Evolutionary conservation across 257 asterid species (phyloP).

Genomic region (Penstemon barbatus): DNA sequence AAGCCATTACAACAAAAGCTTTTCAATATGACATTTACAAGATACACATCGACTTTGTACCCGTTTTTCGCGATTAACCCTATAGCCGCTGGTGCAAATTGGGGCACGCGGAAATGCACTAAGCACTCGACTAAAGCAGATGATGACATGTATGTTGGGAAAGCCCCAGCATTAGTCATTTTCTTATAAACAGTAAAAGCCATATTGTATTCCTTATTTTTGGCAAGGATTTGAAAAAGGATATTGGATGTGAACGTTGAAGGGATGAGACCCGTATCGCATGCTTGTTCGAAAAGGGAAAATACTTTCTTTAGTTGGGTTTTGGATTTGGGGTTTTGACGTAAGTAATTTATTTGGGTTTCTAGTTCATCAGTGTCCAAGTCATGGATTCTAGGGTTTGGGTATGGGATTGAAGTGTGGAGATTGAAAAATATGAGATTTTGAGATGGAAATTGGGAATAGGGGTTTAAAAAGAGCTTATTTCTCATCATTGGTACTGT

Average conservation of each 20-base stretch:
- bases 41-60: conserved; percentile 39
- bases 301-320: conserved; percentile 36
- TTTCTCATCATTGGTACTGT: conserved; percentile 23
- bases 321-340: conserved; percentile 36
- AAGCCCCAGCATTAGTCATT: conserved; percentile 38
- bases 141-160: conserved; percentile 46
- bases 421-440: conserved; percentile 22
- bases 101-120: conserved; percentile 43
- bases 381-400: conserved; percentile 23
- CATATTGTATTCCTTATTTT: conserved; percentile 49
- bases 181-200: conserved; percentile 43
- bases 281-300: conserved; percentile 38
- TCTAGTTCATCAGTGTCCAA: conserved; percentile 33
- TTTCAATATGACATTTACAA: conserved; percentile 56
- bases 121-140: conserved; percentile 55
- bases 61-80: conserved; percentile 62
- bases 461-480: conserved; percentile 25
- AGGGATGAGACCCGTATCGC: conserved; percentile 47
- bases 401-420: conserved; percentile 24
- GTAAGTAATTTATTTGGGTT: conserved; percentile 41
- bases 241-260: conserved; percentile 39
- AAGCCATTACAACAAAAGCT: conserved; percentile 51
- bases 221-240: conserved; percentile 55
- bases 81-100: conserved; percentile 44
- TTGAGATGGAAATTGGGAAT: conserved; percentile 16